Conservation (phyloP, 140 eudicot genomes). For the Bidens hawaiensis region DNA sequence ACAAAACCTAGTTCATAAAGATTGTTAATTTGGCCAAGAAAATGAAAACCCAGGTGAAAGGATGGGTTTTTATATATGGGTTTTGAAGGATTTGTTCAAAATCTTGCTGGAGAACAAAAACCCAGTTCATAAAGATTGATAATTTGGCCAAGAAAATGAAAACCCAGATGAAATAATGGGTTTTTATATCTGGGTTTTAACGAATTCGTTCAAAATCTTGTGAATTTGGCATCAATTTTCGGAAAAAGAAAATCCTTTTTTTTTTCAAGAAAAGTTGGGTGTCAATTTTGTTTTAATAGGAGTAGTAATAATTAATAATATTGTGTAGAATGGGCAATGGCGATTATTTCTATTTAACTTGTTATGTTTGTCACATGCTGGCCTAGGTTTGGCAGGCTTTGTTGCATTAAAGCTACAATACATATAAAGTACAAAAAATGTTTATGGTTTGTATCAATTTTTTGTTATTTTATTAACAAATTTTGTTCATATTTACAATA, state of each 20-base stretch:
- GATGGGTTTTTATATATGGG: no score
- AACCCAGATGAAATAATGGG: constrained; percentile 9
- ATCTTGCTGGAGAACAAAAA: constrained; percentile 27
- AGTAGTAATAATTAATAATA: background rate
- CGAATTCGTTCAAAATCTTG: constrained; percentile 3
- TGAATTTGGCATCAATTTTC: background rate
- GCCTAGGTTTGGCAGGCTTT: constrained; percentile 31
- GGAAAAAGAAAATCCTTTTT: background rate
- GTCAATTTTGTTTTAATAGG: background rate
- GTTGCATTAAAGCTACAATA: constrained; percentile 33
- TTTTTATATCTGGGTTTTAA: constrained; percentile 21
- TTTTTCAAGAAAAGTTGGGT: background rate
- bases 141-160: constrained; percentile 2
- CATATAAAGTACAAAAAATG: constrained; percentile 11
- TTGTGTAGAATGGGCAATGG: constrained; percentile 12
- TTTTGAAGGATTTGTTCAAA: no score
- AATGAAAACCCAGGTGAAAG: constrained; percentile 12
- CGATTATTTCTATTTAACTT: constrained; percentile 31
- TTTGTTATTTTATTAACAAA: background rate
- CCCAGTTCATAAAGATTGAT: constrained; percentile 31
- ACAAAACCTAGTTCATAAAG: constrained; percentile 31
- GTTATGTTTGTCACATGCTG: constrained; percentile 10
- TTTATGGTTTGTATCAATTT: constrained; percentile 6
- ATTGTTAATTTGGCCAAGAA: constrained; percentile 3
- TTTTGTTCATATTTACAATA: background rate